Base-by-base conservation (phyloP, 2,329 filamentous ascomycete species). In the Sporothrix pallida region DNA sequence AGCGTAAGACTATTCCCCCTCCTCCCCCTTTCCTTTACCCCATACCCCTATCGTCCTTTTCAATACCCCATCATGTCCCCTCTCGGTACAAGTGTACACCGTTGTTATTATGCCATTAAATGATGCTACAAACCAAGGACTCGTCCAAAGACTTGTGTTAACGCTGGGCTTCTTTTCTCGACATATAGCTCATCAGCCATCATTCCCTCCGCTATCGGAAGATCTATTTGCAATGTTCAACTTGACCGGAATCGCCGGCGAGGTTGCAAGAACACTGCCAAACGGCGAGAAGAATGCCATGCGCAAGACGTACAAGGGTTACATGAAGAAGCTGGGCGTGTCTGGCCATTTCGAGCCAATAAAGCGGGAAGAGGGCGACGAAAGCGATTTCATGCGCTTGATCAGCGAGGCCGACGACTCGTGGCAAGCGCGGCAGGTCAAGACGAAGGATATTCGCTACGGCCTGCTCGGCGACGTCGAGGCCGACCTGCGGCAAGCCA, bases 231-330 rank as follows among this genome's bases (percentile, higher is more conserved):
- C 87, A 74, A 83, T 86, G 79, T 91, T 89, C 80, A 83, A 84
- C 78, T 81, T 91, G 76, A 83, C 84, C 67, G 82, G 80, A 71
- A 85, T 91, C 72, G 89, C 89, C 74, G 85, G 86, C 73, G 87
- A 89, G 76, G 88, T 91, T 56, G 89, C 89, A 75, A 86, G 89
- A 75, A 87, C 87, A 71, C 88, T 90, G 79, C 88, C 89, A 15
- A 90, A 90, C 79, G 89, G 89, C 76, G 87, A 90, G 80, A 91
- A 91, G 84, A 91, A 91, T 78, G 88, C 87, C 76, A 83, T 91
- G 68, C 86, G 89, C 37, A 91, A 91, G 80, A 91, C 89, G 17
- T 91, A 91, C 83, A 91, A 91, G 81, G 89, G 89, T 71, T 88
- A 91, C 76, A 89, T 91, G 80, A 91, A 91, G 83, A 86, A 86